A percentile compares a stretch with the other conserved stretches of the same genome.
Conservation (phyloP, 2,329 filamentous ascomycete genomes). For the Colletotrichum theobromicola region DNA sequence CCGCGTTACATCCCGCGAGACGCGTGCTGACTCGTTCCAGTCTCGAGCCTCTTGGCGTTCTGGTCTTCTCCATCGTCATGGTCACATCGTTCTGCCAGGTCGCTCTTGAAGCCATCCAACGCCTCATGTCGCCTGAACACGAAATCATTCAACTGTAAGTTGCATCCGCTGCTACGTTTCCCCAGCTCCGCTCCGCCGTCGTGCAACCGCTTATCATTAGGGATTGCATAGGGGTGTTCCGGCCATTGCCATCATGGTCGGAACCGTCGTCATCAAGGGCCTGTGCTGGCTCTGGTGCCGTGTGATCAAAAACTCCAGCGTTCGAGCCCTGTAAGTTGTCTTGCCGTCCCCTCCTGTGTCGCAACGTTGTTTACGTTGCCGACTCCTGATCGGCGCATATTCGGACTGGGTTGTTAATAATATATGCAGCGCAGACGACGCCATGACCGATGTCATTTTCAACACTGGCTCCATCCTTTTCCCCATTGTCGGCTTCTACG, state of each 20-base stretch:
- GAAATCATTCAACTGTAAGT: constrained; percentile 70
- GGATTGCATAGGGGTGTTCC: constrained; percentile 56
- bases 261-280: constrained; percentile 82
- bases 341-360: neutral
- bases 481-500: constrained; percentile 79
- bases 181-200: neutral
- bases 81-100: constrained; percentile 85
- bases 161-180: neutral
- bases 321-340: constrained; percentile 71
- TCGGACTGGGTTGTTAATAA: constrained; percentile 25
- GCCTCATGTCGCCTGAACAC: constrained; percentile 65
- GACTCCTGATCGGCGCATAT: constrained; percentile 24
- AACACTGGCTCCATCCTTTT: constrained; percentile 90
- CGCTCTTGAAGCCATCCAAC: constrained; percentile 70
- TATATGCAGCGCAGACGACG: constrained; percentile 50
- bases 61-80: constrained; percentile 87
- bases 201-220: constrained; percentile 3
- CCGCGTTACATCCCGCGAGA: neutral
- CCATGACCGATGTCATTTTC: constrained; percentile 82
- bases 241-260: constrained; percentile 80
- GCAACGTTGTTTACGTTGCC: neutral
- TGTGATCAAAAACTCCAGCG: constrained; percentile 82
- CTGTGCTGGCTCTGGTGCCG: constrained; percentile 88
- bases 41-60: constrained; percentile 79
- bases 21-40: constrained; percentile 37